phyloP scores from a whole-genome alignment of 2,329 filamentous ascomycete genomes.

The Fusarium albidum region DNA sequence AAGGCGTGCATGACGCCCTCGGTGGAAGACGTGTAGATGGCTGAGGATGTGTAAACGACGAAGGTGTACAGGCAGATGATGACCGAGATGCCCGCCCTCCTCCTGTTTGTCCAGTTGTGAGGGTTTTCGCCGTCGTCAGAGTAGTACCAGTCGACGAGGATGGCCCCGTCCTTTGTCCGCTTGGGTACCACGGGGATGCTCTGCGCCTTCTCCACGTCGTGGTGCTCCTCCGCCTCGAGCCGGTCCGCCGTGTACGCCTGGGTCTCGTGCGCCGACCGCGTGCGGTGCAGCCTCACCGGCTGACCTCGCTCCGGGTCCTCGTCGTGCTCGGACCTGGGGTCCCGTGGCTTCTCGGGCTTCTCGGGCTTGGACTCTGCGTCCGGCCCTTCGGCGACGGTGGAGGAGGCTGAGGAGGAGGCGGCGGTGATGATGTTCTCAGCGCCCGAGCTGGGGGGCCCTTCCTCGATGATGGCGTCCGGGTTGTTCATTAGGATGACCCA shows the following conservation, averaged over 20 bases:
- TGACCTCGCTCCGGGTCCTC: constrained; percentile 17
- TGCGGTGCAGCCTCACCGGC: constrained; percentile 32
- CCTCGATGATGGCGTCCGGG: constrained; percentile 32
- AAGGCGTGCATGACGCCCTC: constrained; percentile 61
- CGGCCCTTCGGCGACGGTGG: constrained; percentile 31
- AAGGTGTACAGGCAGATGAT: constrained; percentile 67
- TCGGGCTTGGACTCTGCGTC: constrained; percentile 11
- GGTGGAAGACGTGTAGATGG: constrained; percentile 57
- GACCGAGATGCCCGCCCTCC: constrained; percentile 51
- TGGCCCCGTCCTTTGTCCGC: constrained; percentile 57
- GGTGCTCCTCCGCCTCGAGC: constrained; percentile 44
- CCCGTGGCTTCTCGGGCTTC: neutral
- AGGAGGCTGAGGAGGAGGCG: constrained; percentile 36
- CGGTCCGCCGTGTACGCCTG: constrained; percentile 31
- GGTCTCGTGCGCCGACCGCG: constrained; percentile 35
- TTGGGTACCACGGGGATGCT: constrained; percentile 59
- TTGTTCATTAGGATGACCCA: constrained; percentile 49
- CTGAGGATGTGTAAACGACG: constrained; percentile 61
- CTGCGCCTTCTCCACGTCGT: constrained; percentile 51
- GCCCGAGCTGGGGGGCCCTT: constrained; percentile 14
- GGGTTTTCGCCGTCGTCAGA: constrained; percentile 65
- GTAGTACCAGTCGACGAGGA: constrained; percentile 64
- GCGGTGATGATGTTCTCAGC: constrained; percentile 22
- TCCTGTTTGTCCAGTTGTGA: constrained; percentile 60
- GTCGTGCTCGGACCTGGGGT: constrained; percentile 22